A percentile compares a stretch with the other conserved stretches of the same genome.
These are phyloP conservation scores for Sarocladiaceae sp. DNA, from an alignment of 2,329 filamentous ascomycete species.

Conservation along the genomic window DNA sequence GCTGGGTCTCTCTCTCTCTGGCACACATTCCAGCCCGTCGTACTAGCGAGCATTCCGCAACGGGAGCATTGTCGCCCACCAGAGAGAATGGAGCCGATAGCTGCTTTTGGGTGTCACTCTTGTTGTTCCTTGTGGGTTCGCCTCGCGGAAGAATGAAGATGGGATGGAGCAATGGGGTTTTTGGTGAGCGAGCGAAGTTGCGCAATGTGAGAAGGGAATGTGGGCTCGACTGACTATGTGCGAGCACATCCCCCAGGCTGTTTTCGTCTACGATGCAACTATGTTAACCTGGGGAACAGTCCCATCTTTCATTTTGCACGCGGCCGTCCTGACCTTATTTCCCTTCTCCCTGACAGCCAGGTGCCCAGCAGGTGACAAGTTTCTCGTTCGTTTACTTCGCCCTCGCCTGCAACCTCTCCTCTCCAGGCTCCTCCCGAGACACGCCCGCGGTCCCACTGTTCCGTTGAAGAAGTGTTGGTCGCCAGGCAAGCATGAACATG, in stretches of 20 bases:
- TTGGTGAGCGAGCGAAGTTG: neutral
- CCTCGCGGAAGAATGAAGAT: constrained; percentile 8
- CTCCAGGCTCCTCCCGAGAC: constrained; percentile 8
- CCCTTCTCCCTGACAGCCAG: too few relatives aligned
- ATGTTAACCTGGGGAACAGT: too few relatives aligned
- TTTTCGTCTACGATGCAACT: constrained; percentile 3
- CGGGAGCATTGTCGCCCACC: constrained; percentile 25
- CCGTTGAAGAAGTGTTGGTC: constrained; percentile 3
- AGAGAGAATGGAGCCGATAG: constrained; percentile 7
- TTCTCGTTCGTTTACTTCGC: too few relatives aligned
- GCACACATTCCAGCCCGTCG: constrained; percentile 25
- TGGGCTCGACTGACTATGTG: constrained; percentile 2
- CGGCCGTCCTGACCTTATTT: too few relatives aligned
- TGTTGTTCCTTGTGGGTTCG: neutral
- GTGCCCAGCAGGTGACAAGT: too few relatives aligned
- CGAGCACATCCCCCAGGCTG: constrained; percentile 1
- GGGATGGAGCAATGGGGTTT: too few relatives aligned
- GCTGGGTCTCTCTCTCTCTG: constrained; percentile 4
- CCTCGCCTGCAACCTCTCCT: neutral
- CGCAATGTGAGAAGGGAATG: constrained; percentile 2
- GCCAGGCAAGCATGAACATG: neutral
- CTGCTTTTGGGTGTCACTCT: constrained; percentile 1
- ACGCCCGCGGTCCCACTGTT: constrained; percentile 6
- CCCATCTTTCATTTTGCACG: too few relatives aligned
- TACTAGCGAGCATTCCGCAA: constrained; percentile 19